Percentiles rank a stretch among this genome's conserved stretches.
These are phyloP conservation scores for Paraphoma sp. DNA, from an alignment of 2,329 filamentous ascomycete genomes.

Conservation along the genomic window DNA sequence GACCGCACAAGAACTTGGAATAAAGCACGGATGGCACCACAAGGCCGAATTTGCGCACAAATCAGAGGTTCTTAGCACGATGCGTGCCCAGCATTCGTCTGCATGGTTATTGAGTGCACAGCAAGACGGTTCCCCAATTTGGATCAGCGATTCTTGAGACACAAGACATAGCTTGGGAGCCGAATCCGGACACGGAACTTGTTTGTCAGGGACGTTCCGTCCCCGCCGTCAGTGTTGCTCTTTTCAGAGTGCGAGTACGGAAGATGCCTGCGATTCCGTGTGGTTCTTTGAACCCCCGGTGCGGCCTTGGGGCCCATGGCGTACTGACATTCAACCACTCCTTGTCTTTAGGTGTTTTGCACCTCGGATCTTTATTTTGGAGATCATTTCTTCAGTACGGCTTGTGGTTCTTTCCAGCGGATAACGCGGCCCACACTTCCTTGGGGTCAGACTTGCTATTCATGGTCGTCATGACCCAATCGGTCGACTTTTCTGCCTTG, in stretches of 20 bases:
- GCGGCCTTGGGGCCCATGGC: conserved; percentile 31
- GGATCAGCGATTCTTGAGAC: too few species aligned
- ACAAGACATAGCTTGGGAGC: neutral
- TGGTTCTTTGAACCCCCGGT: conserved; percentile 17
- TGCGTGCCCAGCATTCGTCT: too few species aligned
- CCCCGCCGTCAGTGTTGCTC: conserved; percentile 19
- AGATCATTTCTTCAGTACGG: neutral
- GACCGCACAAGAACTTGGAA: too few species aligned
- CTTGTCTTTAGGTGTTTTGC: conserved; percentile 8
- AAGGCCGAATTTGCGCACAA: too few species aligned
- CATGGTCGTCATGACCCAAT: neutral
- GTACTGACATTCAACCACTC: conserved; percentile 13
- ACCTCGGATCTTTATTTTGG: neutral
- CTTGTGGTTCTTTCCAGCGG: too few species aligned
- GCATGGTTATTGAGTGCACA: neutral
- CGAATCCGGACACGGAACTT: neutral
- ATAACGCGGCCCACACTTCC: too few species aligned
- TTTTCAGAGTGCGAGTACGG: conserved; percentile 22
- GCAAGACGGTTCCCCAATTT: neutral
- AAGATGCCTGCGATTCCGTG: conserved; percentile 25
- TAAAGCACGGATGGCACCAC: too few species aligned
- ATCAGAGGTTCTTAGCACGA: too few species aligned
- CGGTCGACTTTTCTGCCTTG: neutral
- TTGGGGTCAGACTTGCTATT: neutral
- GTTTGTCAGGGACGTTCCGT: conserved; percentile 10